These are phyloP conservation scores for Sideroxylon spinosum DNA, from an alignment of 179 eudicot genomes.

Conservation along the genomic window DNA sequence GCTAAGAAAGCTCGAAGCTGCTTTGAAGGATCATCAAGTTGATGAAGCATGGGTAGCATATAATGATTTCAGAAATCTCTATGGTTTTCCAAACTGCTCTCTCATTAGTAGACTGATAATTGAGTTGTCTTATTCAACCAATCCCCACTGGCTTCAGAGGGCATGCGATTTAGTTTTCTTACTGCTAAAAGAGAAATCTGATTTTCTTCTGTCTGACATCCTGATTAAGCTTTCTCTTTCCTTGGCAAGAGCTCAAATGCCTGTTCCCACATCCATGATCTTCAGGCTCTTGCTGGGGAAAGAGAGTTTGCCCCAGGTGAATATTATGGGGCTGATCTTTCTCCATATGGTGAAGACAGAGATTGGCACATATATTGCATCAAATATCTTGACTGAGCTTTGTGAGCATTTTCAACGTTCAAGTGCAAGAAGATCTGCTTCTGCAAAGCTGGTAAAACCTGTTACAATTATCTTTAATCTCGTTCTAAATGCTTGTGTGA, in stretches of 20 bases:
- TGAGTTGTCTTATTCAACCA: conserved; percentile 60
- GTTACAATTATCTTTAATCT: conserved; percentile 64
- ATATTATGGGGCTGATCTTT: conserved; percentile 41
- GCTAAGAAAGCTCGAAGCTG: conserved; percentile 45
- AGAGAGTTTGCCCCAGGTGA: conserved; percentile 34
- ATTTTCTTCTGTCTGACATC: conserved; percentile 39
- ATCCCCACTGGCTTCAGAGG: conserved; percentile 49
- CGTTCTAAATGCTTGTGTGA: conserved; percentile 71
- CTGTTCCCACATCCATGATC: conserved; percentile 50
- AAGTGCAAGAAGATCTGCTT: conserved; percentile 32
- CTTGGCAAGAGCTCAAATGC: conserved; percentile 75
- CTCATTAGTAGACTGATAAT: conserved; percentile 44
- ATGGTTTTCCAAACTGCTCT: conserved; percentile 57
- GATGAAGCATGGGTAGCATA: conserved; percentile 63
- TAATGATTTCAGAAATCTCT: conserved; percentile 43
- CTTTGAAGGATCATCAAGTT: conserved; percentile 50
- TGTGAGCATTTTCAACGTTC: conserved; percentile 35
- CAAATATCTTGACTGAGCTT: conserved; percentile 66
- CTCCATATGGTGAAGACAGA: conserved; percentile 83
- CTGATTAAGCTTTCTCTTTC: conserved; percentile 59
- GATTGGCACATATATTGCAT: conserved; percentile 57
- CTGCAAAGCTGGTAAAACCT: conserved; percentile 37
- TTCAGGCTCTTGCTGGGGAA: conserved; percentile 67
- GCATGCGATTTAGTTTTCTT: conserved; percentile 46
- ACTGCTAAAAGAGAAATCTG: conserved; percentile 39